Evolutionary conservation across 495 filamentous ascomycete species (phyloP), one percentile per base, ranked within the genome.

Genomic region (Hyaloscypha bicolor): DNA sequence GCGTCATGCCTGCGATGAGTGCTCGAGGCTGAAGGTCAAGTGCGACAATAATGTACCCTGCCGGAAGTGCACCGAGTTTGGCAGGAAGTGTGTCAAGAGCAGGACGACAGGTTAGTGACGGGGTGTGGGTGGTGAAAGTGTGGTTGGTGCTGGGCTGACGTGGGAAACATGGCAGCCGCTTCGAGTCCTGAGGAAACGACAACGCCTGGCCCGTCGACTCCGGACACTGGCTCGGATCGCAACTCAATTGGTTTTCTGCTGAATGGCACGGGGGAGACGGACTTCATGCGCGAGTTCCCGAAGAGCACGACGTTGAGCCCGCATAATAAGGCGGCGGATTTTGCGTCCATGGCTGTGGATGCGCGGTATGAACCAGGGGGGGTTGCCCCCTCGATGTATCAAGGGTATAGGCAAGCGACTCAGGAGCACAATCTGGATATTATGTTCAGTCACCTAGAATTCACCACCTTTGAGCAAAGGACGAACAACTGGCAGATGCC

Each of bases 201-300:
- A 12, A 37, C 57, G 33, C 55, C 55, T 57, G 31, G 65, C n/a
- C 60, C 65, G 5, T 60, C 62, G 5, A 70, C 68, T 25, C 65
- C 72, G 19, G 72, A 74, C 39, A 35, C 67, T 1, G 48, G 37
- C 21, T 69, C 69, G 14, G 69, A 72, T 53, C 66, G 72, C 4
- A 74, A 68, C 42, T 74, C 72, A n/a, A 74, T 74, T 30, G 69
- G 68, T 14, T 74, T 74, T 25, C 64, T 74, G 4, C 67, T 74
- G 0, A 74, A 74, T 39, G 63, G 63, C 31, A 62, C 69, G 6
- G 62, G 58, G 21, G 69, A 72, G n/a, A 58, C 30, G 9, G 69
- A 74, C 42, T 72, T 72, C 60, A 65, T 71, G 21, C 66, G 51
- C n/a, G 65, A 68, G 22, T 74, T 70, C 30, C 69, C 69, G 1